Percentiles rank a stretch among this genome's conserved stretches.
Conservation (phyloP, 108 stramenopile species). For the Mediolabrus comicus region DNA sequence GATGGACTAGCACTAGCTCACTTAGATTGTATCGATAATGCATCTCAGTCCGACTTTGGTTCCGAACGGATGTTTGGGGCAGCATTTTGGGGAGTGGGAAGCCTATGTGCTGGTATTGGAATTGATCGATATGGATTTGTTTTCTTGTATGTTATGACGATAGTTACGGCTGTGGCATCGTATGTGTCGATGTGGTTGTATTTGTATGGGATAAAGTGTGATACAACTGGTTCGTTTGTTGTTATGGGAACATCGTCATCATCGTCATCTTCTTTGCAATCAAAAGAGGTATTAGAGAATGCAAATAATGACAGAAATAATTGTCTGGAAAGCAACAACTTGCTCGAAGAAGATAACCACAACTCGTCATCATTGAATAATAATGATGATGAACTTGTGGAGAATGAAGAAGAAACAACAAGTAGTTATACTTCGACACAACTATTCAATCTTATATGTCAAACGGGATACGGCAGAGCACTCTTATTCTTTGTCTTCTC, state of each 20-base stretch:
- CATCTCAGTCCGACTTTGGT: slow-evolving; percentile 49
- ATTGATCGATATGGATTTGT: slow-evolving; percentile 52
- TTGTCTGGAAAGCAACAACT: neutral
- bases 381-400: neutral
- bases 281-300: neutral
- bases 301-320: neutral
- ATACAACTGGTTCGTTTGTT: slow-evolving; percentile 34
- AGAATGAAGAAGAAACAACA: neutral
- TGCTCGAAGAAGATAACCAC: neutral
- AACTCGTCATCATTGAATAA: neutral
- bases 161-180: slow-evolving; percentile 17
- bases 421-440: neutral
- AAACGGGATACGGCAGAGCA: slow-evolving; percentile 27
- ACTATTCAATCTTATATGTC: slow-evolving; percentile 17
- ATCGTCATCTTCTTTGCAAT: neutral
- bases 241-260: neutral
- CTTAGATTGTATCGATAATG: slow-evolving; percentile 31
- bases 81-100: slow-evolving; percentile 53
- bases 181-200: slow-evolving; percentile 20
- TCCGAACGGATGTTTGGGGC: slow-evolving; percentile 68
- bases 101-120: slow-evolving; percentile 40
- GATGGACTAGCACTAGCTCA: slow-evolving; percentile 62
- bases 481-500: slow-evolving; percentile 34
- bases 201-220: slow-evolving; percentile 31
- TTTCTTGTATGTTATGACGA: slow-evolving; percentile 32